phyloP scores from a whole-genome alignment of 495 filamentous ascomycete species.

The Penicillium soppii region DNA sequence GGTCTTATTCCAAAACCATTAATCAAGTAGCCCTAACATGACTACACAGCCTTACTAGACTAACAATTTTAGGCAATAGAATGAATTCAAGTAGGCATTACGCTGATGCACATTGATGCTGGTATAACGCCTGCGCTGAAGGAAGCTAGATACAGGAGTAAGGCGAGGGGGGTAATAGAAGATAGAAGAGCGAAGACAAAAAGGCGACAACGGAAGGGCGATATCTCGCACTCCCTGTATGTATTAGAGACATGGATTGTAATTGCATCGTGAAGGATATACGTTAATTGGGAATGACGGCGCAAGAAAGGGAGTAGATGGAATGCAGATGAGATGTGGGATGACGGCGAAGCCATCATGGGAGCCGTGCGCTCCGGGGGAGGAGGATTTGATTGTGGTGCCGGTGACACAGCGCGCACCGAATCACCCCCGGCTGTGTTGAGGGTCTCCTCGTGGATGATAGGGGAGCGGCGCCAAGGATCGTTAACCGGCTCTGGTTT shows the following conservation, averaged over 20 bases:
- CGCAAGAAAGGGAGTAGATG: too few relatives aligned
- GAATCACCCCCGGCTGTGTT: neutral
- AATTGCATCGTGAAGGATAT: neutral
- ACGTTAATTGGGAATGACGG: neutral
- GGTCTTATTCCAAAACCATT: too few relatives aligned
- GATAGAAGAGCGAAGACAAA: constrained; percentile 9
- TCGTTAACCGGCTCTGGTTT: constrained; percentile 1
- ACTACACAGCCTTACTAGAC: neutral
- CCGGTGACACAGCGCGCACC: neutral
- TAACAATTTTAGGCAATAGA: neutral
- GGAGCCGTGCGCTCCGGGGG: too few relatives aligned
- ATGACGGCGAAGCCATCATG: too few relatives aligned
- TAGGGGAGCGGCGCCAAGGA: neutral
- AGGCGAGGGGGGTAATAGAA: constrained; percentile 1
- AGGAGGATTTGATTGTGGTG: neutral
- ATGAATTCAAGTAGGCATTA: constrained; percentile 22
- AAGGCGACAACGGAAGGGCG: constrained; percentile 1
- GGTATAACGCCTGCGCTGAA: constrained; percentile 34
- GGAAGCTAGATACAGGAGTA: constrained; percentile 28
- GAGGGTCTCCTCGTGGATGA: neutral
- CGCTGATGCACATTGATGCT: constrained; percentile 34
- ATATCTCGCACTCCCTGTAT: neutral
- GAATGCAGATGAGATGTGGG: too few relatives aligned
- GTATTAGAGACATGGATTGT: neutral
- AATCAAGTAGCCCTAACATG: too few relatives aligned